Evolutionary conservation across 2,329 filamentous ascomycete genomes (phyloP), one percentile per base, ranked within the genome.

Genomic region (Colletotrichum melonis): DNA sequence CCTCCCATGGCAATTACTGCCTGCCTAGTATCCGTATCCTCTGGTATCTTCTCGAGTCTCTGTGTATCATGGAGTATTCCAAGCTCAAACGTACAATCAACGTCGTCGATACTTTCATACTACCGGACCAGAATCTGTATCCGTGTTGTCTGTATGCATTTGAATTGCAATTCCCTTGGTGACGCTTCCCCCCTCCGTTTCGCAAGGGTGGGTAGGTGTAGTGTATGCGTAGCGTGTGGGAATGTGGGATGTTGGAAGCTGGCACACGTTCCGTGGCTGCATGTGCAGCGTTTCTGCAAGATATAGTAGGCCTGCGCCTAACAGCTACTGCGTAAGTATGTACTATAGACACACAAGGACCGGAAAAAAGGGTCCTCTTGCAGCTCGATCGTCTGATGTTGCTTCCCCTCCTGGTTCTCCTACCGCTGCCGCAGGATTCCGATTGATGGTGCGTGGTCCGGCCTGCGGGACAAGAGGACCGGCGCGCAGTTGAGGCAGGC

Each of bases 381-480:
- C 62, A 42, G 49, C 67, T 66, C 67, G 71, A 73, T 73, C 67
- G 67, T 73, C 71, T 70, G 71, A 73, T 73, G 49, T 73, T 70
- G 56, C 28, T 42, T 30, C 46, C 6, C 30, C 30, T 30, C 30
- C 49, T 64, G 54, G 32, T 30, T 38, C 57, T 64, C 65, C 55
- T 72, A 54, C 58, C 65, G 54, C 65, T 32, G 69, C 58, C 52
- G 66, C 54, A 56, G 59, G 66, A 46, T 63, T 69, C 59, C 58
- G 26, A 42, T 38, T 46, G 54, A 72, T 59, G 30, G 49, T 59
- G 58, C 38, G 57, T 69, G 59, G 66, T 54, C 52, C 24, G 54
- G 38, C 54, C 11, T 22, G 69, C 58, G 64, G 63, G 68, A 60
- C 14, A 38, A 24, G 54, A 38, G 54, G 46, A 55, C 24, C 19